Evolutionary conservation across 768 basidiomycete species (phyloP).

Genomic region (Serendipita sp.): DNA sequence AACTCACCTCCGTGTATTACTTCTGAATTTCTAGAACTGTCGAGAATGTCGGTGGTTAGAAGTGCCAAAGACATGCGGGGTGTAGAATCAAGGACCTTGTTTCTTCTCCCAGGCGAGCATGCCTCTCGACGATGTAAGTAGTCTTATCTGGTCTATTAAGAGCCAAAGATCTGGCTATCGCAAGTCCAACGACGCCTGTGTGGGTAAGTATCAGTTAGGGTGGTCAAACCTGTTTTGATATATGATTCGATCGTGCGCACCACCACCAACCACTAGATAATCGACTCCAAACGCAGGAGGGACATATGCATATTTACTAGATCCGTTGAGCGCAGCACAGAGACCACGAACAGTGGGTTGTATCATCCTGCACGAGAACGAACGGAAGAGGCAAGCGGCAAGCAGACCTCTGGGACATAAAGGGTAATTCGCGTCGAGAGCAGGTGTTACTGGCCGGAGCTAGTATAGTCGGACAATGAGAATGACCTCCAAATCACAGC

Average conservation of each 20-base stretch:
- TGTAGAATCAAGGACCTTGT: conserved; percentile 38
- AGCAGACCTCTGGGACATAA: no score
- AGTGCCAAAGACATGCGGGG: not conserved
- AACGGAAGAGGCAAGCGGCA: no score
- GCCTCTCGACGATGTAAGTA: conserved; percentile 70
- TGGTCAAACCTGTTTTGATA: no score
- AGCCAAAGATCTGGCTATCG: conserved; percentile 61
- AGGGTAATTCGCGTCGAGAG: no score
- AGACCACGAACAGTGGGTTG: conserved; percentile 29
- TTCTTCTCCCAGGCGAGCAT: conserved; percentile 62
- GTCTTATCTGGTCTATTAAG: conserved; percentile 48
- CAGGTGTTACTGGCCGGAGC: no score
- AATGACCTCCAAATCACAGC: no score
- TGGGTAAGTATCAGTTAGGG: no score
- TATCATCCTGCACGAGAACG: no score
- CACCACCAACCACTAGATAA: conserved; percentile 78
- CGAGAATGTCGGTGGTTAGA: not conserved
- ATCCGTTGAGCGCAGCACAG: conserved; percentile 43
- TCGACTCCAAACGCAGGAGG: conserved; percentile 60
- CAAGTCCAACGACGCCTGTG: conserved; percentile 68
- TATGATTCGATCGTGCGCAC: conserved; percentile 21
- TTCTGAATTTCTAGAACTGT: conserved; percentile 82
- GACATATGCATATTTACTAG: conserved; percentile 47
- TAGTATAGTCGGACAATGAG: no score
- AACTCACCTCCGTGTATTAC: conserved; percentile 74